Conservation (phyloP, 345 rosid genomes). For the Draba incana region DNA sequence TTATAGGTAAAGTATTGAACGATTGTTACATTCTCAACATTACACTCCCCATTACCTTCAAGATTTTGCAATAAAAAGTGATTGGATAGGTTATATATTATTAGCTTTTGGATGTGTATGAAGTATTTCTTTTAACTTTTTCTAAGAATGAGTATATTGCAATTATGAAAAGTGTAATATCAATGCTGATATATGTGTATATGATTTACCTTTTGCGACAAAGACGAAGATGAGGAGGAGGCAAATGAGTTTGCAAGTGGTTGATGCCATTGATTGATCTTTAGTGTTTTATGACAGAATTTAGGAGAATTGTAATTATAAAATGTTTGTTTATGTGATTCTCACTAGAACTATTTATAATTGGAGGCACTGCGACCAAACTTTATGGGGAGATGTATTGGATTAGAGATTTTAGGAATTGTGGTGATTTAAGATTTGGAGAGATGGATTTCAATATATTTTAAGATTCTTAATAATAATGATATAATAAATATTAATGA, state of each 20-base stretch:
- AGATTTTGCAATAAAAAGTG: neutral
- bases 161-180: neutral
- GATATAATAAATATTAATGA: too few species aligned
- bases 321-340: neutral
- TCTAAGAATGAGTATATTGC: neutral
- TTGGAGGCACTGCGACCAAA: too few species aligned
- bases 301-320: neutral
- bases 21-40: neutral
- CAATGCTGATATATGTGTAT: neutral
- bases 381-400: too few species aligned
- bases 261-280: neutral
- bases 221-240: neutral
- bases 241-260: neutral
- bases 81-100: neutral
- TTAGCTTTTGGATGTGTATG: neutral
- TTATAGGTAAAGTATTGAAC: neutral
- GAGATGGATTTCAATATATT: too few species aligned
- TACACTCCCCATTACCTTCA: neutral
- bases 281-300: neutral
- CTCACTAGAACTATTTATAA: too few species aligned
- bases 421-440: too few species aligned
- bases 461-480: too few species aligned
- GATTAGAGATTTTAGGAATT: too few species aligned
- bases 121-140: neutral
- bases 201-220: neutral